Percentiles rank a stretch among this genome's conserved stretches.
phyloP scores from a whole-genome alignment of 148 eudicot species.

The Camellia sinensis region DNA sequence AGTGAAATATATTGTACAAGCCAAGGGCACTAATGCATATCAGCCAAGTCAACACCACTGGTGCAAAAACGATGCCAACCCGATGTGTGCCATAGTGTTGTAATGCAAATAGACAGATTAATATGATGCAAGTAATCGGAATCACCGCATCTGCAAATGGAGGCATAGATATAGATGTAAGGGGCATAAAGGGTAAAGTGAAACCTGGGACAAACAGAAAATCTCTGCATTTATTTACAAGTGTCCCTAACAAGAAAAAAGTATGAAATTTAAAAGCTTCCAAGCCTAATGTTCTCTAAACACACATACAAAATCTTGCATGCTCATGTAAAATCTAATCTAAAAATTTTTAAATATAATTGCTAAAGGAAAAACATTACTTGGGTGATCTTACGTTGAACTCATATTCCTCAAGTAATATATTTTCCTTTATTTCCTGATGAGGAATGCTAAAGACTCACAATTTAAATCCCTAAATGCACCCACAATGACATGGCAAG shows the following conservation, averaged over 20 bases:
- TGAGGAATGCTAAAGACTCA: too few relatives aligned
- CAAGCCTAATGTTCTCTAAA: not conserved
- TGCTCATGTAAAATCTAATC: not conserved
- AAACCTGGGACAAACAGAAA: not conserved
- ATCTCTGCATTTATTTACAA: not conserved
- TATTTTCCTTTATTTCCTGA: not conserved
- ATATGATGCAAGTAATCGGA: conserved; percentile 80
- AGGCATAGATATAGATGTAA: conserved; percentile 3
- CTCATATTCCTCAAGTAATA: not conserved
- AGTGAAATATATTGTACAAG: conserved; percentile 63
- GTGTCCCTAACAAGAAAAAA: not conserved
- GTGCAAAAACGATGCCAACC: conserved; percentile 79
- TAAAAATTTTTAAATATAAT: not conserved
- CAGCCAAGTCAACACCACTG: conserved; percentile 72
- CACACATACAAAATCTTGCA: not conserved
- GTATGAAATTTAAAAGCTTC: not conserved
- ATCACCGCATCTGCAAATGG: conserved; percentile 74
- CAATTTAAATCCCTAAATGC: too few relatives aligned
- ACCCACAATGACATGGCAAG: too few relatives aligned
- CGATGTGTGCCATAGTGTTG: conserved; percentile 96
- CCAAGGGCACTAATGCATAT: conserved; percentile 79
- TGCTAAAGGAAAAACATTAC: not conserved
- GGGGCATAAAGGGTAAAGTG: not conserved
- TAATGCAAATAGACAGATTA: conserved; percentile 77
- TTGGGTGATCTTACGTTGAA: not conserved